Evolutionary conservation across 2,329 filamentous ascomycete genomes (phyloP).

Genomic region (Aspergillus udagawae): DNA sequence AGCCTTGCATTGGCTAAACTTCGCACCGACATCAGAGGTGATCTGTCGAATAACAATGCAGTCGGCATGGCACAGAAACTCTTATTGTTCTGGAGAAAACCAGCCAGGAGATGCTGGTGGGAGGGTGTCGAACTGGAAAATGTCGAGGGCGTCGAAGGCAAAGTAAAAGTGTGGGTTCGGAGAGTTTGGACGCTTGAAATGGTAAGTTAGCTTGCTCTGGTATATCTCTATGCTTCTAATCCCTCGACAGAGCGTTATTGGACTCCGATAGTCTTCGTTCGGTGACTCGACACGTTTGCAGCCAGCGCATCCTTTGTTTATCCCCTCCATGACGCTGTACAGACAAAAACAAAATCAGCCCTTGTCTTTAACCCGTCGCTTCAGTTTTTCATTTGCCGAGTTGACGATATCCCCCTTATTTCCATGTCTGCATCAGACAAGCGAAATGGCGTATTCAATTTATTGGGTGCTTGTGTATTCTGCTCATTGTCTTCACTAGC

Average conservation of each 20-base stretch:
- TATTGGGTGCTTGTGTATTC: constrained; percentile 14
- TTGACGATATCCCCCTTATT: constrained; percentile 21
- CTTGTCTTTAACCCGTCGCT: constrained; percentile 10
- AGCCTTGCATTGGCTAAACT: constrained; percentile 89
- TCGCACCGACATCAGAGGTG: constrained; percentile 81
- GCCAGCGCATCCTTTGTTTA: constrained; percentile 10
- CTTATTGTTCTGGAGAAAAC: constrained; percentile 96
- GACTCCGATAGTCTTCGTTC: constrained; percentile 53
- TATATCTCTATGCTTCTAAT: constrained; percentile 13
- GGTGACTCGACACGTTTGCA: constrained; percentile 14
- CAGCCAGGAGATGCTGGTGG: constrained; percentile 96
- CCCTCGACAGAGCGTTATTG: constrained; percentile 68
- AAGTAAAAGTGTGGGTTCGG: constrained; percentile 96
- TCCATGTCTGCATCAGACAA: constrained; percentile 12
- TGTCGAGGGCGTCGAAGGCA: constrained; percentile 85
- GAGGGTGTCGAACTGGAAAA: constrained; percentile 89
- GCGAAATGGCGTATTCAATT: constrained; percentile 16
- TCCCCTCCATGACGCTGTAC: constrained; percentile 6
- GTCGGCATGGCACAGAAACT: constrained; percentile 99
- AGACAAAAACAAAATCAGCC: constrained; percentile 8
- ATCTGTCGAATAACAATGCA: constrained; percentile 68
- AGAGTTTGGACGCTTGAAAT: constrained; percentile 98
- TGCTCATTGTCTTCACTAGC: constrained; percentile 16
- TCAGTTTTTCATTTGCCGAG: constrained; percentile 13
- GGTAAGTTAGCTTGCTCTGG: constrained; percentile 43